These are phyloP conservation scores for Cydonia oblonga DNA, from an alignment of 331 rosid species.

Conservation along the genomic window DNA sequence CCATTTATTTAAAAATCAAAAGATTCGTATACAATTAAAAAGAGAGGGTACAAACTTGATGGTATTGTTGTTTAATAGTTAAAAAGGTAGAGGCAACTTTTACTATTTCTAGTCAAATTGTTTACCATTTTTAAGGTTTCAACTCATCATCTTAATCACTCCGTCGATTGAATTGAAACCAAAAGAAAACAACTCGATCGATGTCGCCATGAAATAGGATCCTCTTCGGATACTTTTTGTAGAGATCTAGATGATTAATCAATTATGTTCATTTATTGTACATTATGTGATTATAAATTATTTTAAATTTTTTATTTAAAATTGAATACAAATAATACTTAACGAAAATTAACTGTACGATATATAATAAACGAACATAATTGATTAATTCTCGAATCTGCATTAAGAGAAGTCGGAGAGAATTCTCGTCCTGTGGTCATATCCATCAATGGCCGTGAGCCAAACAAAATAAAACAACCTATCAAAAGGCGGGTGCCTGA, in stretches of 20 bases:
- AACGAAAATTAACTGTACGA: rapidly evolving
- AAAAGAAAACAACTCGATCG: background rate
- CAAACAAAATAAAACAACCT: constrained; percentile 27
- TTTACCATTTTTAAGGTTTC: constrained; percentile 19
- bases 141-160: background rate
- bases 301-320: too few relatives aligned
- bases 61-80: background rate
- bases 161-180: background rate
- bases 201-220: too few relatives aligned
- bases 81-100: background rate
- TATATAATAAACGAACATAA: rapidly evolving
- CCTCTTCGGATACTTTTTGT: rapidly evolving
- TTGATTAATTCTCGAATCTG: rapidly evolving
- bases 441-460: constrained; percentile 9
- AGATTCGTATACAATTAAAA: background rate
- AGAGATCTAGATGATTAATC: too few relatives aligned
- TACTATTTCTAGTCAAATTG: constrained; percentile 17
- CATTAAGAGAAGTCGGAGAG: too few relatives aligned
- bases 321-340: too few relatives aligned
- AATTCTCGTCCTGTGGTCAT: background rate
- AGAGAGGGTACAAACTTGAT: background rate
- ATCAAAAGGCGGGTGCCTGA: constrained; percentile 35
- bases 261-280: too few relatives aligned
- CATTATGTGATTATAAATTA: too few relatives aligned
- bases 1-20: background rate